Percentiles rank a stretch among this genome's conserved stretches.
phyloP scores from a whole-genome alignment of 2,329 filamentous ascomycete species.

The Colletotrichum lindemuthianum region DNA sequence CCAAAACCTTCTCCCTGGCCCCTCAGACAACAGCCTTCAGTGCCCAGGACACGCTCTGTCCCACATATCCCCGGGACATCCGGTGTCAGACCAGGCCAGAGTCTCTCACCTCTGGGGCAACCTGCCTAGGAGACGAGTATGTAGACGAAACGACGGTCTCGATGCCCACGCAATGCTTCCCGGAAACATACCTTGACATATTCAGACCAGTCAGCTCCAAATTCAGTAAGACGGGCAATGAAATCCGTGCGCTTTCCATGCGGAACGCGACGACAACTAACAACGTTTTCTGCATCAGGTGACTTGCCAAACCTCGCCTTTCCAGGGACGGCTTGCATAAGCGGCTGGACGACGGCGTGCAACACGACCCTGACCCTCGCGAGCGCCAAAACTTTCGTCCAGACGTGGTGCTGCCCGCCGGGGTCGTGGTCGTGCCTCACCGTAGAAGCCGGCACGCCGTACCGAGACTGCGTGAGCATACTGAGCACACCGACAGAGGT shows the following conservation, averaged over 20 bases:
- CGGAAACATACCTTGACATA: background rate
- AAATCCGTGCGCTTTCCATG: background rate
- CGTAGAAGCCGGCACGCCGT: background rate
- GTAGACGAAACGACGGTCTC: background rate
- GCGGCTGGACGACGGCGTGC: constrained; percentile 6
- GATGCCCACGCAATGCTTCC: constrained; percentile 6
- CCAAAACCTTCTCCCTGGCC: background rate
- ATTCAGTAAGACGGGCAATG: background rate
- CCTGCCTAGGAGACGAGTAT: background rate
- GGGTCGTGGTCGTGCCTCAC: constrained; percentile 7
- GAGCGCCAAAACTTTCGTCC: background rate
- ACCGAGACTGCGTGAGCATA: constrained; percentile 10
- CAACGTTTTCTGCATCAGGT: background rate
- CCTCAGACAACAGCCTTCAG: background rate
- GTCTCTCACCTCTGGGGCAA: background rate
- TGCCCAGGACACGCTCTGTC: background rate
- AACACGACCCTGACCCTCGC: background rate
- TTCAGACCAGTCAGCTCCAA: background rate
- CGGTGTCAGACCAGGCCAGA: background rate
- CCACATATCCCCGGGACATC: background rate
- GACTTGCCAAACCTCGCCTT: background rate
- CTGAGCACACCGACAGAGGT: constrained; percentile 17
- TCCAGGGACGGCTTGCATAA: constrained; percentile 14
- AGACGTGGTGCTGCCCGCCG: constrained; percentile 21
- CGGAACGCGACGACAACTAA: background rate